phyloP scores from a whole-genome alignment of 148 eudicot genomes.

The Linanthus parryae region DNA sequence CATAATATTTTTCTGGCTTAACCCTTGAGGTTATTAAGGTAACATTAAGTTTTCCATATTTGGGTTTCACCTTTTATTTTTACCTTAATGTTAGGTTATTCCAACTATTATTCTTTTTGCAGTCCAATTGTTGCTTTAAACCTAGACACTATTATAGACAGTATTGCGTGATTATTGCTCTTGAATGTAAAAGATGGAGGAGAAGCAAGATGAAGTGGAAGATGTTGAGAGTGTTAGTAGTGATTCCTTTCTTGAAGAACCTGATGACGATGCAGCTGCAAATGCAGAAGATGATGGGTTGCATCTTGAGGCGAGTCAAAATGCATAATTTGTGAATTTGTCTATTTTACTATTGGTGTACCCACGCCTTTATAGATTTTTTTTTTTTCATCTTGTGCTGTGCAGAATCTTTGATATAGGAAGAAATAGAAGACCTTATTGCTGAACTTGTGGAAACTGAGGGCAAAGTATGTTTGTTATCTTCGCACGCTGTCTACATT shows the following conservation, averaged over 20 bases:
- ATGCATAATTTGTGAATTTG: background rate
- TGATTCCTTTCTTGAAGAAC: slow-evolving; percentile 33
- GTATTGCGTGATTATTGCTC: background rate
- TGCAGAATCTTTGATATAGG: slow-evolving; percentile 63
- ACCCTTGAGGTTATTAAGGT: too few relatives aligned
- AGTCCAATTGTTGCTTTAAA: slow-evolving; percentile 1
- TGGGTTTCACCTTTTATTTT: too few relatives aligned
- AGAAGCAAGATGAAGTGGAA: slow-evolving; percentile 26
- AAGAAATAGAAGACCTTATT: slow-evolving; percentile 76
- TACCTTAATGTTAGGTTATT: too few relatives aligned
- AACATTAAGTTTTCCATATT: too few relatives aligned
- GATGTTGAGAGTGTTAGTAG: slow-evolving; percentile 28
- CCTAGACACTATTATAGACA: background rate
- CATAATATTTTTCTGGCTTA: too few relatives aligned
- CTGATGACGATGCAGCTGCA: slow-evolving; percentile 30
- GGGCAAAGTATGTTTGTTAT: slow-evolving; percentile 55
- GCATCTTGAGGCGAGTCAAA: slow-evolving; percentile 47
- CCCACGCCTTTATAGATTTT: background rate
- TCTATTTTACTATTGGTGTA: background rate
- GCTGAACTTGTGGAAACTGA: slow-evolving; percentile 80
- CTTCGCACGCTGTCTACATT: background rate
- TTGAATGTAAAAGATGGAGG: slow-evolving; percentile 19
- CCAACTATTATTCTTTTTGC: background rate
- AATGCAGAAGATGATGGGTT: slow-evolving; percentile 30
- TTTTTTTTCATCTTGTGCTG: background rate